Percentiles rank a stretch among this genome's conserved stretches.
Conservation (phyloP, 75 land plant species). For the Gnetum montanum region DNA sequence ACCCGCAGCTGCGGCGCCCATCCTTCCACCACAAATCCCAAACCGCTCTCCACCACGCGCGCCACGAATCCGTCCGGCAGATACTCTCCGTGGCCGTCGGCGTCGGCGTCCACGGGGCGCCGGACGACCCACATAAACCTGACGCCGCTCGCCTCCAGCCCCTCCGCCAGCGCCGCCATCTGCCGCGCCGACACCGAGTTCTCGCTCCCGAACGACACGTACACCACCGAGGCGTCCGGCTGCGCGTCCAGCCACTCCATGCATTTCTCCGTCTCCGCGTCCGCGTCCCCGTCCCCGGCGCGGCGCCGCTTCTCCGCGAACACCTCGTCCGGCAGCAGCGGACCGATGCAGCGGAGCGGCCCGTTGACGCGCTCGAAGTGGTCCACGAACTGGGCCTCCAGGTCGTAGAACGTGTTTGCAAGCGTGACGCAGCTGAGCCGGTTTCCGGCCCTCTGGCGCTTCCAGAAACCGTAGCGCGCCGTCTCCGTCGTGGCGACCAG, state of each 20-base stretch:
- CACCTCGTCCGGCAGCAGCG: not conserved
- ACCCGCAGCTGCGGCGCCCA: slow-evolving; percentile 13
- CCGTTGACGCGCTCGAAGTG: slow-evolving; percentile 1
- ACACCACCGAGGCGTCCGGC: slow-evolving; percentile 11
- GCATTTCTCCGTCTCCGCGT: not conserved
- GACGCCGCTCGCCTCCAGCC: slow-evolving; percentile 15
- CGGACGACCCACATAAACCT: slow-evolving; percentile 23
- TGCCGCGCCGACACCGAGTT: slow-evolving; percentile 9
- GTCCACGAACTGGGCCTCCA: slow-evolving; percentile 1
- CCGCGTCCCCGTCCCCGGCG: not conserved
- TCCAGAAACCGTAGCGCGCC: not conserved
- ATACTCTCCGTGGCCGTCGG: not conserved
- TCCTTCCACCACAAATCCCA: slow-evolving; percentile 1
- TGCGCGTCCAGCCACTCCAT: not conserved
- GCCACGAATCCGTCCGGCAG: not conserved
- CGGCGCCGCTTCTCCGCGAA: not conserved
- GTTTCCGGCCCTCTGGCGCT: not conserved
- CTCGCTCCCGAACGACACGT: slow-evolving; percentile 31
- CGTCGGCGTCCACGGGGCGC: not conserved
- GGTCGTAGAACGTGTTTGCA: slow-evolving; percentile 1
- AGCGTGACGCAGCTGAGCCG: not conserved
- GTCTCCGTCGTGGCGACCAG: not conserved
- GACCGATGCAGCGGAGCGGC: not conserved
- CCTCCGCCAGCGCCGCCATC: slow-evolving; percentile 13
- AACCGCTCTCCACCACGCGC: not conserved